Evolutionary conservation across 2,329 filamentous ascomycete genomes (phyloP).

Genomic region (Pseudopyricularia javanii): DNA sequence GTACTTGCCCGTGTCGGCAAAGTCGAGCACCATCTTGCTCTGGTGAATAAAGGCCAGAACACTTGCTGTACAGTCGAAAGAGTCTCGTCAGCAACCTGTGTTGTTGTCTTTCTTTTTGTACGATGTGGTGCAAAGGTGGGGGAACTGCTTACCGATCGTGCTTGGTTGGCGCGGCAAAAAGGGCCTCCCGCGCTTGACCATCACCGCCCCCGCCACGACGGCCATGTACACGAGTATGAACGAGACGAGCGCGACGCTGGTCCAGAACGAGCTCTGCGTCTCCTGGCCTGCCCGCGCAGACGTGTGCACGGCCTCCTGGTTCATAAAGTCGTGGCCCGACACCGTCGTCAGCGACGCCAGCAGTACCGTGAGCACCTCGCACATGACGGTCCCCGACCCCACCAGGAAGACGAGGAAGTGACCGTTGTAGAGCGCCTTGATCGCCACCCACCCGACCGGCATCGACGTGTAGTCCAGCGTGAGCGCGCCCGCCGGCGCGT

Average conservation of each 20-base stretch:
- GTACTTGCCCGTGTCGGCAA: slow-evolving; percentile 57
- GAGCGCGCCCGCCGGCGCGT: slow-evolving; percentile 52
- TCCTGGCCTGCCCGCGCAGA: slow-evolving; percentile 33
- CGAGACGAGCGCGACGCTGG: slow-evolving; percentile 48
- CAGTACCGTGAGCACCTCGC: slow-evolving; percentile 61
- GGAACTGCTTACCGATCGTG: slow-evolving; percentile 40
- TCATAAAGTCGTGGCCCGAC: slow-evolving; percentile 45
- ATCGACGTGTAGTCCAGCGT: slow-evolving; percentile 63
- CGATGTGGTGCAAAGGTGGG: neutral
- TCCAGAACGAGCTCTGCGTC: slow-evolving; percentile 51
- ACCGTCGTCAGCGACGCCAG: slow-evolving; percentile 54
- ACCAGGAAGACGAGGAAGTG: slow-evolving; percentile 57
- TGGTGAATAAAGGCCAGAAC: slow-evolving; percentile 70
- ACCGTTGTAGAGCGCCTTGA: slow-evolving; percentile 48
- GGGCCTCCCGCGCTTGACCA: slow-evolving; percentile 48
- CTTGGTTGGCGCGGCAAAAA: slow-evolving; percentile 70
- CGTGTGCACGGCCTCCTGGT: slow-evolving; percentile 2
- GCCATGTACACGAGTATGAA: slow-evolving; percentile 56
- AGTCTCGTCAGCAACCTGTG: neutral
- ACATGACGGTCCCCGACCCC: slow-evolving; percentile 57
- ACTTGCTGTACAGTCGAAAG: slow-evolving; percentile 24
- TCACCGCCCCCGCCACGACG: slow-evolving; percentile 45
- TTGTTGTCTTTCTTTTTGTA: neutral
- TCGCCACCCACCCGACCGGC: slow-evolving; percentile 53
- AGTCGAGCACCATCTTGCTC: slow-evolving; percentile 66